Evolutionary conservation across 2,329 filamentous ascomycete genomes (phyloP).

Genomic region (Claviceps pusilla): DNA sequence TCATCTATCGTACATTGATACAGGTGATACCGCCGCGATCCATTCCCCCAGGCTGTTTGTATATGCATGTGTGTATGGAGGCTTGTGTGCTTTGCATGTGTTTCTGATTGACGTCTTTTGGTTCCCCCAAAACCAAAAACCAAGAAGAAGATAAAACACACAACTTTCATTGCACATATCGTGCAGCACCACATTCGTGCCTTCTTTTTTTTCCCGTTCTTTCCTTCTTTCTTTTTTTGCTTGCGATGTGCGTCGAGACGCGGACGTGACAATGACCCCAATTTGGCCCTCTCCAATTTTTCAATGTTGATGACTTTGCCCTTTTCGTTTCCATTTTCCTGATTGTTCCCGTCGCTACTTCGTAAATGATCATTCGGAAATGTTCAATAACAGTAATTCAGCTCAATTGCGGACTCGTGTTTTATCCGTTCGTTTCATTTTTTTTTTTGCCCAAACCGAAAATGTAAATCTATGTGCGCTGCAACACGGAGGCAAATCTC

Average conservation of each 20-base stretch:
- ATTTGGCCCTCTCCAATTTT: not conserved
- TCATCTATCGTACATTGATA: slow-evolving; percentile 22
- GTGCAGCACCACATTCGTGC: slow-evolving; percentile 7
- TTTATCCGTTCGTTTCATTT: not conserved
- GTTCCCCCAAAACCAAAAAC: slow-evolving; percentile 15
- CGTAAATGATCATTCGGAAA: not conserved
- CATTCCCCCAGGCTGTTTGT: not conserved
- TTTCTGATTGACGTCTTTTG: slow-evolving; percentile 3
- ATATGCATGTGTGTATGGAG: not conserved
- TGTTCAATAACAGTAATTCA: not conserved
- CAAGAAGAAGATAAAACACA: not conserved
- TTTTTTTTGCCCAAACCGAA: not conserved
- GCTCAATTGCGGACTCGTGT: not conserved
- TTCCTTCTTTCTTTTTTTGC: not conserved
- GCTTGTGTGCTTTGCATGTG: not conserved
- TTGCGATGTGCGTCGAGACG: not conserved
- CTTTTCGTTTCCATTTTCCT: not conserved
- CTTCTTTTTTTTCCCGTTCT: slow-evolving; percentile 1
- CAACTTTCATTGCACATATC: not conserved
- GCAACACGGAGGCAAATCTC: slow-evolving; percentile 21
- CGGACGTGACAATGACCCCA: not conserved
- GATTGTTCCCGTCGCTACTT: not conserved
- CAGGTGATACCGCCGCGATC: slow-evolving; percentile 19
- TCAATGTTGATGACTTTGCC: not conserved
- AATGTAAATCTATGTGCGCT: slow-evolving; percentile 15